Evolutionary conservation across 2,329 filamentous ascomycete genomes (phyloP).

Genomic region (Apiospora phragmitis): DNA sequence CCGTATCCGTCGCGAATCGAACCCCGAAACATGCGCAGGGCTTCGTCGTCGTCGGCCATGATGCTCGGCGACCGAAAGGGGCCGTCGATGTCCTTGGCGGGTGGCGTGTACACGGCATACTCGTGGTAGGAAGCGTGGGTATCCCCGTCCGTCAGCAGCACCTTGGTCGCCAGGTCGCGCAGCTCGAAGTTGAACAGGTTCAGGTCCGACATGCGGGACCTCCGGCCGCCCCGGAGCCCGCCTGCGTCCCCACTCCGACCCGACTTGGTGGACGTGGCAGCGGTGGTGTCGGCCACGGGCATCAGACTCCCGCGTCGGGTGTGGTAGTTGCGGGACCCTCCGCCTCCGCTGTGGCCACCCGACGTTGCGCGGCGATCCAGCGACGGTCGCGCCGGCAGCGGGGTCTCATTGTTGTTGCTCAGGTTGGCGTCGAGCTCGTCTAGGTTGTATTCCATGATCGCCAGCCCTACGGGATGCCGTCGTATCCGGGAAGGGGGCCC

Average conservation of each 20-base stretch:
- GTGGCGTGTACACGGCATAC: constrained; percentile 29
- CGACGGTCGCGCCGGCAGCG: neutral
- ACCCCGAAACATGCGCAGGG: constrained; percentile 27
- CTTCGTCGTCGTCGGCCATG: constrained; percentile 29
- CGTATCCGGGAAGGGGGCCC: neutral
- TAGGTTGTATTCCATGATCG: constrained; percentile 26
- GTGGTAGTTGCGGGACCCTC: neutral
- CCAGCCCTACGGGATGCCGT: neutral
- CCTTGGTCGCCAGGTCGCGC: constrained; percentile 25
- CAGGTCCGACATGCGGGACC: constrained; percentile 21
- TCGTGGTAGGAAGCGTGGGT: constrained; percentile 32
- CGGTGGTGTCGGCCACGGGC: constrained; percentile 7
- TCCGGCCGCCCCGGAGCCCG: constrained; percentile 14
- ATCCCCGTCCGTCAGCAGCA: constrained; percentile 25
- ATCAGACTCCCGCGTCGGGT: constrained; percentile 30
- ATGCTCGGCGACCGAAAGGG: constrained; percentile 28
- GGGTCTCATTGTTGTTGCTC: constrained; percentile 19
- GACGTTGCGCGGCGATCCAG: constrained; percentile 19
- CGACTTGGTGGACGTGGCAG: neutral
- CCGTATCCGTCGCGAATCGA: constrained; percentile 26
- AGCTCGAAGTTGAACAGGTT: constrained; percentile 33
- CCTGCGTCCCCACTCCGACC: neutral
- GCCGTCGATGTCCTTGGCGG: constrained; percentile 18
- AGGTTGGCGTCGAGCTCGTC: constrained; percentile 30
- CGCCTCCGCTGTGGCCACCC: constrained; percentile 18